These are phyloP conservation scores for Geosmithia morbida DNA, from an alignment of 2,329 filamentous ascomycete species.

Conservation along the genomic window DNA sequence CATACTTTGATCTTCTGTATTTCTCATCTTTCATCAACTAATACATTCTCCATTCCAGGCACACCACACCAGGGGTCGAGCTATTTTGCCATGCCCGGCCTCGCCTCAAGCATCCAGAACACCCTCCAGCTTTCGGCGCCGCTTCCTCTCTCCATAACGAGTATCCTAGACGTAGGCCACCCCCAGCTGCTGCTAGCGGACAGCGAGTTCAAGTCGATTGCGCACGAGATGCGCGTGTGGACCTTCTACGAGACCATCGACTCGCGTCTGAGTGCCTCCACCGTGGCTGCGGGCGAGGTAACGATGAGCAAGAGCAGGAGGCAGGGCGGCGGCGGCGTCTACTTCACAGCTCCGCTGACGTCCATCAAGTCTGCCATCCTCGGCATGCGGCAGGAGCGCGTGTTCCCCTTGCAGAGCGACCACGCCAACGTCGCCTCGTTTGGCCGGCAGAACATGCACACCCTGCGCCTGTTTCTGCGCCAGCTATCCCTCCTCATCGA, in stretches of 20 bases:
- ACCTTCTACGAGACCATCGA: constrained; percentile 50
- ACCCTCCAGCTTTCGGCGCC: constrained; percentile 35
- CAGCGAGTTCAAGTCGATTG: constrained; percentile 39
- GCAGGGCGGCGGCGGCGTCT: constrained; percentile 19
- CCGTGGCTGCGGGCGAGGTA: constrained; percentile 11
- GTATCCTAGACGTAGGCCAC: constrained; percentile 35
- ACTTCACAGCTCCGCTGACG: constrained; percentile 43
- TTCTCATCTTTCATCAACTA: too few species aligned
- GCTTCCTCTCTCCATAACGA: constrained; percentile 32
- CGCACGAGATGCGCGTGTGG: constrained; percentile 45
- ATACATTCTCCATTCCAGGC: constrained; percentile 15
- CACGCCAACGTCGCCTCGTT: constrained; percentile 41
- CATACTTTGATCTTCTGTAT: too few species aligned
- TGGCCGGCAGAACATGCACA: constrained; percentile 31
- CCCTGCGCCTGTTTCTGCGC: constrained; percentile 24
- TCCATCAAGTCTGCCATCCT: constrained; percentile 41
- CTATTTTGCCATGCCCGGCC: constrained; percentile 42
- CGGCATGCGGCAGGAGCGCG: constrained; percentile 33
- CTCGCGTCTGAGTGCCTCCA: constrained; percentile 32
- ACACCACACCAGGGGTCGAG: constrained; percentile 50
- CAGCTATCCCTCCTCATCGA: constrained; percentile 17
- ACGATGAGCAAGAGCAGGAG: not conserved
- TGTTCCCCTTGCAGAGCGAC: constrained; percentile 37
- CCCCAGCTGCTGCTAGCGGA: constrained; percentile 32
- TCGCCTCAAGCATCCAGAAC: constrained; percentile 37